Evolutionary conservation across 164 flowering plant species (phyloP), one percentile per base, ranked within the genome.

Genomic region (Aristolochia fimbriata): DNA sequence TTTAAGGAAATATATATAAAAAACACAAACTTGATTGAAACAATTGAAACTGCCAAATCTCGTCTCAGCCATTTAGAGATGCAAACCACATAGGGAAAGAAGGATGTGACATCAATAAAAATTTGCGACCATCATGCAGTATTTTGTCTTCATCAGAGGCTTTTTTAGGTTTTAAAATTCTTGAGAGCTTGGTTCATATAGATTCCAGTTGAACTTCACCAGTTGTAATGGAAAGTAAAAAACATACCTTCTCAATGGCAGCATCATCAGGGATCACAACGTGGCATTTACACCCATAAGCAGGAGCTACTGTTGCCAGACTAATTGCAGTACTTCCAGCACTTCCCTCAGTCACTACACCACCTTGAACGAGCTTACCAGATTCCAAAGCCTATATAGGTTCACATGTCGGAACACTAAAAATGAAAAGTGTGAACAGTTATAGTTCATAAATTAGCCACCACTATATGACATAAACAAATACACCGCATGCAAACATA

Each of bases 311-410:
- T 7, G 91, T 94, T 12, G 99, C 97, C 67, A 94, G 89, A 72
- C 99, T 94, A 59, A 94, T 94, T 37, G 99, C 99, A 56, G 99
- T 91, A 74, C 97, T 94, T 47, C 97, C 95, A 58, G 95, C 97
- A 76, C 95, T 88, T 57, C 96, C 99, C 69, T 94, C 97, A 15
- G 92, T 88, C 48, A 93, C 89, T 12, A 85, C 82, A 47, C 99
- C 99, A 25, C 97, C 97, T 49, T 48, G 69, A 74, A 63, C 68
- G 49, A 93, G 80, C 71, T 75, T 46, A 47, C 95, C 99, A 57
- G 85, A 83, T 65, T 83, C 82, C 63, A 93, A 48, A 56, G 97
- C 97, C 99, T 93, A 71, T 45, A 69, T 30, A 51, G 24, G 22
- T 12, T 46, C 51, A 60, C 37, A 56, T 2, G 14, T 55, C 47